Evolutionary conservation across 2,329 filamentous ascomycete species (phyloP).

Genomic region (Fusarium veterinarium): DNA sequence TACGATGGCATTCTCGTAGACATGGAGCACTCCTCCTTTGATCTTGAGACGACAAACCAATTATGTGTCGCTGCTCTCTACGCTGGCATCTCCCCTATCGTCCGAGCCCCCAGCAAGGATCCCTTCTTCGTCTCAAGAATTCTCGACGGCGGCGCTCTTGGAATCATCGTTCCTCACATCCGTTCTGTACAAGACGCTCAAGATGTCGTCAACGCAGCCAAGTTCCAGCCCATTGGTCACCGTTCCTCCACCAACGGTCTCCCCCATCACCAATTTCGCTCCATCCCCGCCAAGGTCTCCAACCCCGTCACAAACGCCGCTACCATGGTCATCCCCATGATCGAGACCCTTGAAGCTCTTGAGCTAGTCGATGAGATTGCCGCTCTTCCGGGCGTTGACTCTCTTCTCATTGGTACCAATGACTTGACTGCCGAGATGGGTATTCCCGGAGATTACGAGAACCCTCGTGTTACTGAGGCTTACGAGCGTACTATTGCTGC

Average conservation of each 20-base stretch:
- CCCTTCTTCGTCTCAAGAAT: conserved; percentile 44
- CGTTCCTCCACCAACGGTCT: conserved; percentile 41
- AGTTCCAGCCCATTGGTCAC: conserved; percentile 43
- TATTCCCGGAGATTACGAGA: conserved; percentile 43
- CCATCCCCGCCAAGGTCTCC: conserved; percentile 34
- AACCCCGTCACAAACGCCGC: conserved; percentile 37
- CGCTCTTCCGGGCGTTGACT: conserved; percentile 54
- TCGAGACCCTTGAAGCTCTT: conserved; percentile 44
- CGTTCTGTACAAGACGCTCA: conserved; percentile 40
- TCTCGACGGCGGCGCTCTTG: conserved; percentile 43
- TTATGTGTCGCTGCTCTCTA: conserved; percentile 48
- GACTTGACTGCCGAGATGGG: conserved; percentile 58
- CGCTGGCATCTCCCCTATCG: conserved; percentile 45
- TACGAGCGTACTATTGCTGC: conserved; percentile 52
- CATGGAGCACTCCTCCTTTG: conserved; percentile 52
- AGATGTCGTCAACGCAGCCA: conserved; percentile 43
- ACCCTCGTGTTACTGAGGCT: conserved; percentile 35
- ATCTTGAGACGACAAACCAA: conserved; percentile 48
- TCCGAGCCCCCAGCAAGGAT: conserved; percentile 42
- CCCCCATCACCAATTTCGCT: conserved; percentile 37
- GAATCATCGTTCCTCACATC: conserved; percentile 44
- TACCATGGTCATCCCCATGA: conserved; percentile 46
- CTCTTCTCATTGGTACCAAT: conserved; percentile 57
- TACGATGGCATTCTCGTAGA: conserved; percentile 54
- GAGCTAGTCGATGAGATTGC: conserved; percentile 48